Evolutionary conservation across 352 stramenopile species (phyloP).

Genomic region (Pythium chondricola): DNA sequence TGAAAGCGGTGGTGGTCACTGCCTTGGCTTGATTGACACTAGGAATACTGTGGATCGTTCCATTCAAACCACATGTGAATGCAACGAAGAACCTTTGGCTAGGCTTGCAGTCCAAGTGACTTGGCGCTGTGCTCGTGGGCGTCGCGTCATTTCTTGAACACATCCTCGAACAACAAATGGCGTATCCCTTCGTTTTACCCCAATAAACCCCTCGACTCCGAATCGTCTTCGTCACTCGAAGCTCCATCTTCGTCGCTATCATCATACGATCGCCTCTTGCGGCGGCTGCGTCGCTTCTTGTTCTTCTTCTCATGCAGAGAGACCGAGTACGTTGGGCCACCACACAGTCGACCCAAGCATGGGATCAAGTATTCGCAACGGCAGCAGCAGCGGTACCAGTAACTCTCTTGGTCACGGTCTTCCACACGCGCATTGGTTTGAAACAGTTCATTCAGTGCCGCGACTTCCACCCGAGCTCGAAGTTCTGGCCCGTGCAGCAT

Average conservation of each 20-base stretch:
- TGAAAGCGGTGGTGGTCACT: too few relatives aligned
- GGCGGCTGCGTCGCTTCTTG: conserved; percentile 17
- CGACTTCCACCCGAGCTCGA: conserved; percentile 54
- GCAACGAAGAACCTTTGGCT: conserved; percentile 7
- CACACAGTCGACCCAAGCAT: conserved; percentile 56
- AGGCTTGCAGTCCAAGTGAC: not conserved
- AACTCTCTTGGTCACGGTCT: conserved; percentile 33
- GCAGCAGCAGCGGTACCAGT: conserved; percentile 61
- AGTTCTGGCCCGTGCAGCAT: conserved; percentile 66
- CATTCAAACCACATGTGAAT: conserved; percentile 30
- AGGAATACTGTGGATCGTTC: conserved; percentile 65
- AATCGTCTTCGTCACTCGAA: conserved; percentile 24
- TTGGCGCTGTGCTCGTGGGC: too few relatives aligned
- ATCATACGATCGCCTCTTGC: conserved; percentile 32
- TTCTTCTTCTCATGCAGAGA: conserved; percentile 23
- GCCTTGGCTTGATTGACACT: too few relatives aligned
- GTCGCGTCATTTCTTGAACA: too few relatives aligned
- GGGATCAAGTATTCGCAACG: conserved; percentile 72
- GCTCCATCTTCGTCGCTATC: conserved; percentile 25
- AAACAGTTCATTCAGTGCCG: conserved; percentile 56
- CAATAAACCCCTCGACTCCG: conserved; percentile 46
- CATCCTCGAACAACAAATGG: too few relatives aligned
- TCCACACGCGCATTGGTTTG: conserved; percentile 23
- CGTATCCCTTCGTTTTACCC: too few relatives aligned
- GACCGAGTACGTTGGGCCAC: conserved; percentile 63